phyloP scores from a whole-genome alignment of 2,329 filamentous ascomycete genomes.

The Alternaria longipes region DNA sequence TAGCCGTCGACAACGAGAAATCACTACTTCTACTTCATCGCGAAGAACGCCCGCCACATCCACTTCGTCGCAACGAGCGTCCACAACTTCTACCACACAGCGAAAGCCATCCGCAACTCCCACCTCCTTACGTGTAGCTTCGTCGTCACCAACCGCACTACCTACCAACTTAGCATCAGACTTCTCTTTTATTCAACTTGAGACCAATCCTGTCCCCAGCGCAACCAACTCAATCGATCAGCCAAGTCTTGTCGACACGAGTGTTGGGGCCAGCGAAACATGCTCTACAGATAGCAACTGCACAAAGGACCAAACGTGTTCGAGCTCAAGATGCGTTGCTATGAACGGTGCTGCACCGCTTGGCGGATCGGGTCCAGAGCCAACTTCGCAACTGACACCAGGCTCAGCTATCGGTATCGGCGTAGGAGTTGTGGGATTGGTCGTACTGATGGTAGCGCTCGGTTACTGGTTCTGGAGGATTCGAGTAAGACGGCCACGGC shows the following conservation, averaged over 20 bases:
- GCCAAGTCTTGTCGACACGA: not conserved
- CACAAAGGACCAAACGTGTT: conserved; percentile 37
- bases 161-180: conserved; percentile 12
- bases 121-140: conserved; percentile 4
- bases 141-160: conserved; percentile 12
- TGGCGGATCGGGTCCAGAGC: conserved; percentile 23
- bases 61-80: conserved; percentile 10
- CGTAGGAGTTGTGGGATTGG: conserved; percentile 32
- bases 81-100: conserved; percentile 9
- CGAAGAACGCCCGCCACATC: conserved; percentile 2
- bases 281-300: conserved; percentile 38
- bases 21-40: conserved; percentile 16
- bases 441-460: conserved; percentile 32
- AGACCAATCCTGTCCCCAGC: conserved; percentile 20
- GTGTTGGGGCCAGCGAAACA: conserved; percentile 22
- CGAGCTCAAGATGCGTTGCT: conserved; percentile 29
- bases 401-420: conserved; percentile 39
- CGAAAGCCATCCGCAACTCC: conserved; percentile 1
- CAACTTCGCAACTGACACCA: conserved; percentile 31
- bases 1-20: conserved; percentile 12
- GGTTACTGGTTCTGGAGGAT: conserved; percentile 36
- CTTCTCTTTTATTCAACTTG: conserved; percentile 21
- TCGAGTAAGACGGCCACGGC: conserved; percentile 24
- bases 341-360: conserved; percentile 31
- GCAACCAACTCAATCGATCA: not conserved